phyloP scores from a whole-genome alignment of 441 rosid genomes.

The Jatropha podagrica region DNA sequence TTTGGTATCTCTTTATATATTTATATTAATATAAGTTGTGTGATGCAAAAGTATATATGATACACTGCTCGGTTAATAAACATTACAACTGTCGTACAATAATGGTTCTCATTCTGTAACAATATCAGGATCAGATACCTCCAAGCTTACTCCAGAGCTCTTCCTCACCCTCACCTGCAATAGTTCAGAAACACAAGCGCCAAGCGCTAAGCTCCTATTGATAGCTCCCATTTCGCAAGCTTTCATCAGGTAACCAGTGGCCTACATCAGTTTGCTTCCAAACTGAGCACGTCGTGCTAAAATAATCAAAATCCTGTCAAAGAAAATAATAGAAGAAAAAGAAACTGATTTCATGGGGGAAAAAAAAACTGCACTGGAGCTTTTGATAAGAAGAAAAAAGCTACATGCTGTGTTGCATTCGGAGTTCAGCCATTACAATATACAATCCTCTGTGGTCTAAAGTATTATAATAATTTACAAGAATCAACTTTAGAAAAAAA shows the following conservation, averaged over 20 bases:
- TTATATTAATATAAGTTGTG: too few relatives aligned
- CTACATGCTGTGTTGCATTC: neutral
- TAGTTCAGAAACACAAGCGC: too few relatives aligned
- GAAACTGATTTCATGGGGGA: neutral
- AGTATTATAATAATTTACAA: neutral
- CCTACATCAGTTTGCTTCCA: neutral
- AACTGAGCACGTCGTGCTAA: neutral
- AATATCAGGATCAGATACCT: too few relatives aligned
- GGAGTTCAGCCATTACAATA: conserved; percentile 8
- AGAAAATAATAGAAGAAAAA: neutral
- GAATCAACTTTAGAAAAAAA: neutral
- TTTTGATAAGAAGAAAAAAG: neutral
- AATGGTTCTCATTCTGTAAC: too few relatives aligned
- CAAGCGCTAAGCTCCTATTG: too few relatives aligned
- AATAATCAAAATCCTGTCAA: neutral
- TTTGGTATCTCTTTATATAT: too few relatives aligned
- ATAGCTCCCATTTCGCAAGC: neutral
- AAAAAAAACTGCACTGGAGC: neutral
- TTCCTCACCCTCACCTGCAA: too few relatives aligned
- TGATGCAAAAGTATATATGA: too few relatives aligned
- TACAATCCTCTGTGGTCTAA: neutral
- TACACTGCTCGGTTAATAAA: too few relatives aligned
- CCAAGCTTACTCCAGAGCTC: too few relatives aligned
- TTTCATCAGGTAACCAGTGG: neutral
- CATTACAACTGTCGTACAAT: too few relatives aligned